These are phyloP conservation scores for Phaeotremella skinneri DNA, from an alignment of 768 basidiomycete species.

Conservation along the genomic window DNA sequence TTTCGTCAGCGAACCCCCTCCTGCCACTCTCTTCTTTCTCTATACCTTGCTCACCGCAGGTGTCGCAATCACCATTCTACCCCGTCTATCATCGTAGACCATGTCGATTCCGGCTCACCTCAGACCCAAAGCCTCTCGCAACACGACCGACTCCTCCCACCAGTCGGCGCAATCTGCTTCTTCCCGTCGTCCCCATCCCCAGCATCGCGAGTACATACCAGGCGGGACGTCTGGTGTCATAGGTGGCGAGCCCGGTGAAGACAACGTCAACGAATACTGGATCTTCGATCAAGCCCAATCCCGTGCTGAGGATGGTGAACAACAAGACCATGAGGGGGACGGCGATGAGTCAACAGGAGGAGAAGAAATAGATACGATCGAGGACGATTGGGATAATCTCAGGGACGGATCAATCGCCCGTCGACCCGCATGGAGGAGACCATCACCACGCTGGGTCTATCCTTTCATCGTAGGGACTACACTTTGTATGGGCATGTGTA, in stretches of 20 bases:
- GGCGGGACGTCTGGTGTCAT: background rate
- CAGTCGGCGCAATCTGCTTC: background rate
- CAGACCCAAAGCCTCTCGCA: background rate
- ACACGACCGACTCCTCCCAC: background rate
- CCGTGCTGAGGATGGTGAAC: background rate
- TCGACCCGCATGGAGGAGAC: constrained; percentile 39
- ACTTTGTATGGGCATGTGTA: constrained; percentile 41
- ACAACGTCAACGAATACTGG: background rate
- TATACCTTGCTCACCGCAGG: background rate
- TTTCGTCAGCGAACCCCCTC: background rate
- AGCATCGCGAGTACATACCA: background rate
- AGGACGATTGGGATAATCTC: constrained; percentile 24
- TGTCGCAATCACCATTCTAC: background rate
- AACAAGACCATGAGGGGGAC: constrained; percentile 6
- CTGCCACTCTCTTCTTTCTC: constrained; percentile 1
- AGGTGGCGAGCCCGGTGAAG: background rate
- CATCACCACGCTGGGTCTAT: constrained; percentile 39
- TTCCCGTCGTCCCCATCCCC: background rate
- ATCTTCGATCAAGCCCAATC: constrained; percentile 1
- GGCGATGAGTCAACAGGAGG: background rate
- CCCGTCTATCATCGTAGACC: background rate
- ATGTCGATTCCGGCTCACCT: constrained; percentile 1
- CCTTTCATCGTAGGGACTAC: constrained; percentile 42
- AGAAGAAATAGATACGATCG: constrained; percentile 7
- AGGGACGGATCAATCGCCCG: constrained; percentile 30